Conservation (phyloP, 495 filamentous ascomycete species). For the Lindgomyces ingoldianus region DNA sequence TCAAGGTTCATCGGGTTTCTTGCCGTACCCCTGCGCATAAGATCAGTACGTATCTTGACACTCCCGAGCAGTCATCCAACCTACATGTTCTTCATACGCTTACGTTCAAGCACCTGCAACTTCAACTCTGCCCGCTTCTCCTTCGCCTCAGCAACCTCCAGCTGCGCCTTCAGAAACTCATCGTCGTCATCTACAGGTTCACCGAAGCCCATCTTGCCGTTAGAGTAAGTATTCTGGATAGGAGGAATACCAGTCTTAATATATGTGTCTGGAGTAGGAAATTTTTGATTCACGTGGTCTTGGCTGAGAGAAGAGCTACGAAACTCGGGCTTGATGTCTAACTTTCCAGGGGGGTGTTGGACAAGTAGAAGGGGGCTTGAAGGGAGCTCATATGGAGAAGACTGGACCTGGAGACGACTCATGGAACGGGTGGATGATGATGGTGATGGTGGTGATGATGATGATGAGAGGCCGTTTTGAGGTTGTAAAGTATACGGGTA, state of each 20-base stretch:
- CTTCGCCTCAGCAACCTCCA: constrained; percentile 1
- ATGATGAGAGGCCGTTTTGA: background rate
- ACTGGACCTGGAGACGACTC: too few relatives aligned
- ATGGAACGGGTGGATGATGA: too few relatives aligned
- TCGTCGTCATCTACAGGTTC: constrained; percentile 28
- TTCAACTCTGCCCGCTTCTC: background rate
- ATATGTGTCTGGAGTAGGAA: background rate
- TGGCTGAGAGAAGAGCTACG: background rate
- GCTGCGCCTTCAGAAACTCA: constrained; percentile 4
- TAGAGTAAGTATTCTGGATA: background rate
- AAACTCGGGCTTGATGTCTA: background rate
- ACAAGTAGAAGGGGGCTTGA: background rate
- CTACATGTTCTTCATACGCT: constrained; percentile 6
- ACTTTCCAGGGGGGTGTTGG: background rate
- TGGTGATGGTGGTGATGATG: too few relatives aligned
- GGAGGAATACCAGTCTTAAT: too few relatives aligned
- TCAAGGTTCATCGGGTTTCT: constrained; percentile 3
- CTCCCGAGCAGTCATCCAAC: too few relatives aligned
- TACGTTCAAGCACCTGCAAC: background rate
- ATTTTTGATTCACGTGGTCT: background rate
- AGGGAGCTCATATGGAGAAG: background rate
- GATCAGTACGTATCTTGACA: background rate
- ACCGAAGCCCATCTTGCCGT: background rate
- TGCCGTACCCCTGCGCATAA: background rate
- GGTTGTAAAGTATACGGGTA: background rate